Base-by-base conservation (phyloP, 805 yeast species). In the Dipodascopsis tothii region DNA sequence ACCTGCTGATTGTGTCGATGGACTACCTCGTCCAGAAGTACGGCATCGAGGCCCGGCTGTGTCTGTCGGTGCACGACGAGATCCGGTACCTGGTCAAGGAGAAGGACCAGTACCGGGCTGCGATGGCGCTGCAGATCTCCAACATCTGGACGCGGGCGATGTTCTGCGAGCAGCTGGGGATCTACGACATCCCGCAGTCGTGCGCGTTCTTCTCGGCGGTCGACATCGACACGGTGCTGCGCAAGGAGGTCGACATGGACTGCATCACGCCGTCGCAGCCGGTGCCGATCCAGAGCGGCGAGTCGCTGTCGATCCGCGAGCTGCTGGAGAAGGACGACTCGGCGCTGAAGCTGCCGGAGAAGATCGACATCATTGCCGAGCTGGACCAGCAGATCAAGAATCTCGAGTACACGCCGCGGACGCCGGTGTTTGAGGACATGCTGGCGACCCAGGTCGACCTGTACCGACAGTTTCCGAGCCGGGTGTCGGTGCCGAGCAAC, bases 121-220 rank as follows among this genome's bases (percentile, higher is more conserved):
- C 95, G 0, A 68, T 87, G 67, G 77, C 94, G 1, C 67, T 92
- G 38, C 99, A 92, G 60, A 74, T 94, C 18, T 76, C 92, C 41
- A 94, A 94, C 61, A 58, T 90, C 3, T 92, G 99, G 99, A 90
- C 97, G 0, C 71, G 99, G 47, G 94, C 94, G 0, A 81, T 92
- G 77, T 92, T 92, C 56, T 84, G 94, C 54, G 94, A 88, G 59
- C 94, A 87, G 57, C 64, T 90, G 58, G 96, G 96, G 0, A 81
- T 92, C 48, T 71, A 75, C 30, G 94, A 88, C 52, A 70, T 92
- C 32, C 99, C 99, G 0, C 95, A 88, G 56, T 80, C 88, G 9
- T 85, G 95, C 65, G 97, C 98, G 0, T 92, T 92, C 60, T 92
- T 92, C 60, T 84, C 95, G 1, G 87, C 86, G 32, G 87, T 92